These are phyloP conservation scores for Mycena latifolia DNA, from an alignment of 768 basidiomycete species.

Conservation along the genomic window DNA sequence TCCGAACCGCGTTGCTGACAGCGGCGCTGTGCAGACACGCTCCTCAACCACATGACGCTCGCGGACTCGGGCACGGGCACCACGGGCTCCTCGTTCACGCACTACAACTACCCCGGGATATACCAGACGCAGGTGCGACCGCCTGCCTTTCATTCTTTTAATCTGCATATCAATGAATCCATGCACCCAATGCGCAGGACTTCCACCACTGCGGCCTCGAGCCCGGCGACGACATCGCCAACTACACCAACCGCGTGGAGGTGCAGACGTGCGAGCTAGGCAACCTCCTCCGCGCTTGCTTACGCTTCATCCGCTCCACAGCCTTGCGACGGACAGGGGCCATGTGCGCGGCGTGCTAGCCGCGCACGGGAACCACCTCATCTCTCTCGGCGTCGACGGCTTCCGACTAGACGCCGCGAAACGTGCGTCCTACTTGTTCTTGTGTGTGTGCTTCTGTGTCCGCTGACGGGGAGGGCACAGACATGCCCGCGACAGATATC, in stretches of 20 bases:
- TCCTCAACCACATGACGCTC: slow-evolving; percentile 78
- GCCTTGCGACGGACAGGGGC: slow-evolving; percentile 72
- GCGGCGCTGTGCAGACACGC: slow-evolving; percentile 53
- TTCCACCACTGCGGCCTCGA: slow-evolving; percentile 77
- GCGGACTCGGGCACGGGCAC: slow-evolving; percentile 62
- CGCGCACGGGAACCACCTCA: slow-evolving; percentile 68
- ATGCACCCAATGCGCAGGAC: slow-evolving; percentile 45
- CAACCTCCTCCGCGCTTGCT: slow-evolving; percentile 42
- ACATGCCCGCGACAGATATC: slow-evolving; percentile 57
- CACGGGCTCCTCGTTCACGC: slow-evolving; percentile 63
- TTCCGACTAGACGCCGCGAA: slow-evolving; percentile 75
- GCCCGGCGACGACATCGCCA: slow-evolving; percentile 63
- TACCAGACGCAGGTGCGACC: slow-evolving; percentile 56
- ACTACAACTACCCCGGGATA: slow-evolving; percentile 67
- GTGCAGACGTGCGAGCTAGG: slow-evolving; percentile 70
- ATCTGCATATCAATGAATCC: too few species aligned
- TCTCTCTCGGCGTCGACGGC: slow-evolving; percentile 73
- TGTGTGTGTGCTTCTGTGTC: too few species aligned
- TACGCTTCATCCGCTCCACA: slow-evolving; percentile 40
- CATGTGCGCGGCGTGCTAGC: slow-evolving; percentile 70
- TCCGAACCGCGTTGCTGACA: too few species aligned
- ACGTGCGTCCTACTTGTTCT: slow-evolving; percentile 52
- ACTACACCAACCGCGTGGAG: slow-evolving; percentile 65
- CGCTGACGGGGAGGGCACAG: too few species aligned
- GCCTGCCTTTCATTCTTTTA: too few species aligned